Conservation (phyloP, 2,329 filamentous ascomycete species). For the Diplodia mutila region DNA sequence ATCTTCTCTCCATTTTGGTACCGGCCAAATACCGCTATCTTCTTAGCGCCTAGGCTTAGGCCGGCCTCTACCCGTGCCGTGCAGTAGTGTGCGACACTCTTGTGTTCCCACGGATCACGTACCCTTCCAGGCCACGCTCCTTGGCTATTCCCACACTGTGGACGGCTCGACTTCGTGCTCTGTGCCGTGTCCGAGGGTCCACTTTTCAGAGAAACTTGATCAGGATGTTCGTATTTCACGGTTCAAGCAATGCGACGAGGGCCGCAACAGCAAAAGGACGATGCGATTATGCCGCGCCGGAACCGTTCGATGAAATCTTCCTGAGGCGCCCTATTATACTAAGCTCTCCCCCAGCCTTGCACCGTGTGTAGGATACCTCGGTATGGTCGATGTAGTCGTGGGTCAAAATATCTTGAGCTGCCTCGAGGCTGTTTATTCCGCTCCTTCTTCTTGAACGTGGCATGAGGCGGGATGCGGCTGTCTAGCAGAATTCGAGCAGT, state of each 20-base stretch:
- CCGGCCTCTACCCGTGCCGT: neutral
- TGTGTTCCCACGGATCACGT: neutral
- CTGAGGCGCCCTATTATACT: no score
- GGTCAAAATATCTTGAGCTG: no score
- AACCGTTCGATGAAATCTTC: neutral
- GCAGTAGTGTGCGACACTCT: neutral
- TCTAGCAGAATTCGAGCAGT: neutral
- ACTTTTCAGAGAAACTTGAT: neutral
- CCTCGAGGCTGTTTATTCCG: no score
- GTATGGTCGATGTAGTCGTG: no score
- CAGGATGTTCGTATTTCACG: neutral
- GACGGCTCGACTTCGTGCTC: neutral
- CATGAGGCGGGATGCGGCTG: neutral
- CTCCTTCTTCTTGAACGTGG: neutral
- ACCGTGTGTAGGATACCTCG: no score
- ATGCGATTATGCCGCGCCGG: neutral
- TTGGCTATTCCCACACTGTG: neutral
- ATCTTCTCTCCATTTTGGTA: neutral
- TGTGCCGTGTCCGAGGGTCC: neutral
- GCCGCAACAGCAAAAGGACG: neutral
- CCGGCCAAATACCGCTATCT: neutral
- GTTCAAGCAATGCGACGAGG: neutral
- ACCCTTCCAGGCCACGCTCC: neutral
- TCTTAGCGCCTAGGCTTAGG: neutral
- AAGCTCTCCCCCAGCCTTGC: no score